Base-by-base conservation (phyloP, 2,329 filamentous ascomycete species). In the Paraconiothyrium brasiliense region DNA sequence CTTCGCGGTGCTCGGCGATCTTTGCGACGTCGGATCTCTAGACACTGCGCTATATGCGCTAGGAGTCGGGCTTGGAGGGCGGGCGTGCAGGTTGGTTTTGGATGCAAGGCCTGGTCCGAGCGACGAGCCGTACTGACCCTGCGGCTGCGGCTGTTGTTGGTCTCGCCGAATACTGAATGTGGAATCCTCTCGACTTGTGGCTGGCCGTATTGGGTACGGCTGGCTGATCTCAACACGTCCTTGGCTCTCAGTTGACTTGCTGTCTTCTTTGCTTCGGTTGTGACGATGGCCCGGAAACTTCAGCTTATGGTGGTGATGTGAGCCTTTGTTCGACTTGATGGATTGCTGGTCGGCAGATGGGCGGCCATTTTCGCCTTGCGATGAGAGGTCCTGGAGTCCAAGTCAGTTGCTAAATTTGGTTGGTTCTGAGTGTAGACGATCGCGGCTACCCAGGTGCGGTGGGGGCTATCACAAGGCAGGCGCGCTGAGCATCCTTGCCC, bases 11-110 rank as follows among this genome's bases (percentile, higher is more conserved):
- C 83, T 82, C 1, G 90, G 89, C 3, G 89, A 91, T 20, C 84
- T 84, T 71, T 89, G 86, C 6, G 72, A 52, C 24, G 65, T 58
- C 44, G 63, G 62, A 71, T 79, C 84, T 73, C 76, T 84, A 75
- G 79, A 86, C 78, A 82, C 81, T 24, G 82, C 85, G 72, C 90
- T 92, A 68, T 86, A 86, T 46, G 86, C 83, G 77, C 92, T 95
- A 8, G 93, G 91, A 0, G 92, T 92, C 30, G 94, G 93, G 78
- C 94, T 97, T 63, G 91, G 87, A 13, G 92, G 89, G 67, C 93
- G 89, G 67, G 81, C 85, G 75, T 84, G 79, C 39, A 86, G 77
- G 24, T 78, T 82, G 7, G 80, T 80, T 14, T 80, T 79, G 34
- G 84, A 85, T 50, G 79, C 82, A 71, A 85, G 82, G 13, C 84